These are phyloP conservation scores for Ophiostoma himal-ulmi DNA, from an alignment of 2,329 filamentous ascomycete genomes.

Conservation along the genomic window DNA sequence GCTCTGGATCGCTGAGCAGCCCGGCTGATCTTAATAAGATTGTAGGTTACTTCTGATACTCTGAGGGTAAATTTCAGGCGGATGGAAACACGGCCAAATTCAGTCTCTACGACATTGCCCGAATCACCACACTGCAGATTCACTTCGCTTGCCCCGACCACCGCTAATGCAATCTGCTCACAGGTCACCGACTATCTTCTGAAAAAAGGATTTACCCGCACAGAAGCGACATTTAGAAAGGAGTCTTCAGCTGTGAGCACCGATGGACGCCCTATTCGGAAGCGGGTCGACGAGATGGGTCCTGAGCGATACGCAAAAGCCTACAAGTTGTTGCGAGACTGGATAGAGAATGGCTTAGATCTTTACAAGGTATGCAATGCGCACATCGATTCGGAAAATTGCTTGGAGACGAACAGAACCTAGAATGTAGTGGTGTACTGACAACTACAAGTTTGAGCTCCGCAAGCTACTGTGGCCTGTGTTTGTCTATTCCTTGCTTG, in stretches of 20 bases:
- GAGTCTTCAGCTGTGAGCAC: constrained; percentile 80
- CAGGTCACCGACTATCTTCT: constrained; percentile 87
- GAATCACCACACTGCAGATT: background rate
- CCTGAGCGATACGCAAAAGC: constrained; percentile 72
- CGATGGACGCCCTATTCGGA: constrained; percentile 68
- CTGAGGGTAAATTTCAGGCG: background rate
- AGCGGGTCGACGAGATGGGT: constrained; percentile 60
- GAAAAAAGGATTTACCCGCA: constrained; percentile 90
- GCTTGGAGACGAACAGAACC: background rate
- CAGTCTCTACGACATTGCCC: background rate
- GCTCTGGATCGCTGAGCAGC: constrained; percentile 33
- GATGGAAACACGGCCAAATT: background rate
- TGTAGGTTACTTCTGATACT: constrained; percentile 51
- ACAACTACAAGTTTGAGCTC: constrained; percentile 64
- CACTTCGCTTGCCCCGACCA: background rate
- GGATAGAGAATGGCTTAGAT: constrained; percentile 88
- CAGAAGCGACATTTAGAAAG: constrained; percentile 85
- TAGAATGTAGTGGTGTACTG: background rate
- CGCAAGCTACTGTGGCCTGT: constrained; percentile 84
- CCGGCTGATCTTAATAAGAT: constrained; percentile 91
- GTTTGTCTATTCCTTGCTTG: constrained; percentile 88
- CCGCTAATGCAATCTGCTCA: background rate
- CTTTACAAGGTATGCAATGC: constrained; percentile 69
- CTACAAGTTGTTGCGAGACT: constrained; percentile 67
- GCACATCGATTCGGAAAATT: background rate